These are phyloP conservation scores for Yamadazyma diddensiae DNA, from an alignment of 1,139 yeast species.

Conservation along the genomic window DNA sequence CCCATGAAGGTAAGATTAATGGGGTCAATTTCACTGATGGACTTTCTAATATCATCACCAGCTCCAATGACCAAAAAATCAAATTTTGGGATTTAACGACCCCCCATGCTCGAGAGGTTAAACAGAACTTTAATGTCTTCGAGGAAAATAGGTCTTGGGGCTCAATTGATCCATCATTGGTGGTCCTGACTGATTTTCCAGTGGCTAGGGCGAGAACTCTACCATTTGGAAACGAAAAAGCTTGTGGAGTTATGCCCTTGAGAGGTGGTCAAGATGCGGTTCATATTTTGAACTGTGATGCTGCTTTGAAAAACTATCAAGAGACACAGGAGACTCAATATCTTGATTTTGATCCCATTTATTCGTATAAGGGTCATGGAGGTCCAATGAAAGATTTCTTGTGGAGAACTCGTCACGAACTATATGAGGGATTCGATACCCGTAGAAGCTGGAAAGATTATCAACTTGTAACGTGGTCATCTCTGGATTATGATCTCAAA, in stretches of 20 bases:
- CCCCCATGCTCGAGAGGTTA: conserved; percentile 18
- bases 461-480: conserved; percentile 92
- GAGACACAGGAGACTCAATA: conserved; percentile 26
- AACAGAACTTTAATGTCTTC: conserved; percentile 23
- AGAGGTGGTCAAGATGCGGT: conserved; percentile 81
- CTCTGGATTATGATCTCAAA: conserved; percentile 73
- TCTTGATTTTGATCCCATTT: conserved; percentile 41
- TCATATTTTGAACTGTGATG: conserved; percentile 58
- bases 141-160: conserved; percentile 13
- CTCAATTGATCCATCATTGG: conserved; percentile 46
- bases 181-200: conserved; percentile 74
- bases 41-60: conserved; percentile 61
- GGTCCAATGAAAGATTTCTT: conserved; percentile 85
- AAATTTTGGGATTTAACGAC: conserved; percentile 74
- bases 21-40: conserved; percentile 80
- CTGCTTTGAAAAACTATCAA: conserved; percentile 40
- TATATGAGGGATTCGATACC: conserved; percentile 34
- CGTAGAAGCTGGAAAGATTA: conserved; percentile 69
- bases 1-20: conserved; percentile 81
- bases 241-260: conserved; percentile 84
- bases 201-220: conserved; percentile 83
- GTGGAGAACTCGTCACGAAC: conserved; percentile 65
- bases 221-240: conserved; percentile 81
- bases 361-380: conserved; percentile 74
- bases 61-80: conserved; percentile 85